These are phyloP conservation scores for Clavispora santaluciae DNA, from an alignment of 805 yeast species.

Conservation along the genomic window DNA sequence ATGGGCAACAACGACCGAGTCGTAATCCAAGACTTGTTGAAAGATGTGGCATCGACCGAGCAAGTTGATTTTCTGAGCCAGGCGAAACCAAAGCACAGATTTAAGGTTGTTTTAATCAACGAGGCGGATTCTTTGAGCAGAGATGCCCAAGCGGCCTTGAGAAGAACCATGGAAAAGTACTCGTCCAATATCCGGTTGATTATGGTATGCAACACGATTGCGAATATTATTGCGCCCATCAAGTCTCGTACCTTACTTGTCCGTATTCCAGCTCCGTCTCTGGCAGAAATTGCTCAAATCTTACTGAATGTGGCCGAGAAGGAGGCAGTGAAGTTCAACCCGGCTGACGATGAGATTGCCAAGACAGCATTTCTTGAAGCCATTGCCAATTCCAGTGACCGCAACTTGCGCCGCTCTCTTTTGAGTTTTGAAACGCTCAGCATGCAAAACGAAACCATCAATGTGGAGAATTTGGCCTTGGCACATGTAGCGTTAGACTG, in stretches of 20 bases:
- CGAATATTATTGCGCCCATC: constrained; percentile 90
- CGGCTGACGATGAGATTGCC: constrained; percentile 30
- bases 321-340: constrained; percentile 47
- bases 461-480: constrained; percentile 21
- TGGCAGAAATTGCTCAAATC: constrained; percentile 52
- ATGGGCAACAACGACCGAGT: constrained; percentile 94
- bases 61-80: constrained; percentile 75
- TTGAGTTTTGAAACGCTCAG: constrained; percentile 78
- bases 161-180: constrained; percentile 95
- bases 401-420: constrained; percentile 75
- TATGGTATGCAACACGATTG: constrained; percentile 81
- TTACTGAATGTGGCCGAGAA: constrained; percentile 50
- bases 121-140: constrained; percentile 87
- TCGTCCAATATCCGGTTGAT: constrained; percentile 81
- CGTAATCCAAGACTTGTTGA: constrained; percentile 88
- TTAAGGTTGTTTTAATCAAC: constrained; percentile 79
- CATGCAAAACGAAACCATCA: constrained; percentile 57
- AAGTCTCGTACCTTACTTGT: constrained; percentile 86
- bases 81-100: constrained; percentile 45
- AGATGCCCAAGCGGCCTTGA: constrained; percentile 93
- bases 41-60: constrained; percentile 92
- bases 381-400: constrained; percentile 52
- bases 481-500: constrained; percentile 74
- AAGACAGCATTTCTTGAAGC: constrained; percentile 35
- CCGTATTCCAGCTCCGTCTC: constrained; percentile 79